Base-by-base conservation (phyloP, 306 rosid species). In the Vigna unguiculata region DNA sequence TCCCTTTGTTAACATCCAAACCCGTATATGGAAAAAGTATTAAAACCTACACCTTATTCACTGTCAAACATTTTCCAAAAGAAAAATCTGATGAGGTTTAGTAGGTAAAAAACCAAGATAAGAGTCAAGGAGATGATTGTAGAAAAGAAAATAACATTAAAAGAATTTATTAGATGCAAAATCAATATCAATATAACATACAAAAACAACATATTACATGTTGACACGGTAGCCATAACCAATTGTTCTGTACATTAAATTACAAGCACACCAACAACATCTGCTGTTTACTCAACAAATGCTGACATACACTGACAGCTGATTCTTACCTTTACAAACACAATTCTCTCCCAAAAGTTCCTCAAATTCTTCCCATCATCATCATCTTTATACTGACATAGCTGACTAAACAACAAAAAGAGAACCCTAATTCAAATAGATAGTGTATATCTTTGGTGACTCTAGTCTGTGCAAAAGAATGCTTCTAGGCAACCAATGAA, bases 241-340 rank as follows among this genome's bases (percentile, higher is more conserved):
- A 83, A 81, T 77, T 80, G 83, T 68, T 66, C 88, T 90, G 88
- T 86, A 81, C 90, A 89, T 34, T 72, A 85, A 83, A 80, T 77
- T 85, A 88, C 88, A 88, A 88, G 77, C 89, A 84, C 60, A 64
- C 32, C 66, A 65, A 64, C 75, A 73, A 25, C 86, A 83, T 51
- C 65, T 80, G 75, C 80, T 52, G 71, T 52, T 84, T 76, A 53
- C 83, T 81, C 86, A 48, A 82, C 77, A 81, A 86, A 78, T 74
- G 83, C 86, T 79, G 28, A 78, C 80, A 66, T 32, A 62, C 81
- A 81, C 80, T 80, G 38, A 67, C 34, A 54, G 64, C 63, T 76
- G 82, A 75, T 75, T 66, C 86, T 87, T 86, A 81, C 72, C 86
- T 87, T 86, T 89, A 89, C 90, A 93, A 79, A 78, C 79, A 71